These are phyloP conservation scores for Fusarium nelsonii DNA, from an alignment of 2,329 filamentous ascomycete genomes.

Conservation along the genomic window DNA sequence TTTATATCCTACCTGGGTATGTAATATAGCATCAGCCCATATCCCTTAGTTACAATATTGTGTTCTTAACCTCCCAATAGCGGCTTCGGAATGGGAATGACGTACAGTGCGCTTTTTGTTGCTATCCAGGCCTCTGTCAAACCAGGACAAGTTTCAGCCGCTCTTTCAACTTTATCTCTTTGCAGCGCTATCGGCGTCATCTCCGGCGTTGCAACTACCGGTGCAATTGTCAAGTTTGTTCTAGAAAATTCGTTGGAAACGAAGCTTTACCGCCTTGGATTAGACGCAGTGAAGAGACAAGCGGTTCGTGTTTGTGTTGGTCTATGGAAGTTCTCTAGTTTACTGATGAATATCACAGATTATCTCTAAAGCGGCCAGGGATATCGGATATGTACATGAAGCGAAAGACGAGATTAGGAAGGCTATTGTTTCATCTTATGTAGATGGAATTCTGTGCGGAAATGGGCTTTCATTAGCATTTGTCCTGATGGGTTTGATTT, in stretches of 20 bases:
- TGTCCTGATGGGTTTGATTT: not conserved
- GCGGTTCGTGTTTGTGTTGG: not conserved
- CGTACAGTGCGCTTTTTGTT: not conserved
- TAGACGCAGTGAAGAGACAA: not conserved
- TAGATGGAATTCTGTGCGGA: not conserved
- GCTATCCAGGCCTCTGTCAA: not conserved
- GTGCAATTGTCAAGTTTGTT: not conserved
- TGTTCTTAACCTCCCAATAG: not conserved
- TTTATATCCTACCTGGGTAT: conserved; percentile 1
- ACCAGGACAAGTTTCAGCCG: not conserved
- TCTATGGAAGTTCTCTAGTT: not conserved
- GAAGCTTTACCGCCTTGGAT: not conserved
- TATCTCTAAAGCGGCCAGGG: not conserved
- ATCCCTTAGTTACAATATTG: too few relatives aligned
- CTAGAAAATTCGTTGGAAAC: not conserved
- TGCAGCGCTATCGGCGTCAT: not conserved
- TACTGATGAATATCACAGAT: not conserved
- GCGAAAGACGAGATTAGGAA: not conserved
- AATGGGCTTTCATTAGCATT: not conserved
- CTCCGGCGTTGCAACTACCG: not conserved
- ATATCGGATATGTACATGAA: not conserved
- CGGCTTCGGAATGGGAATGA: not conserved
- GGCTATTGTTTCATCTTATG: not conserved
- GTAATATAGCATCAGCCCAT: not conserved
- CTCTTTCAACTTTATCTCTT: not conserved